Conservation (phyloP, 2,329 filamentous ascomycete species). For the Aspergillus uvarum region DNA sequence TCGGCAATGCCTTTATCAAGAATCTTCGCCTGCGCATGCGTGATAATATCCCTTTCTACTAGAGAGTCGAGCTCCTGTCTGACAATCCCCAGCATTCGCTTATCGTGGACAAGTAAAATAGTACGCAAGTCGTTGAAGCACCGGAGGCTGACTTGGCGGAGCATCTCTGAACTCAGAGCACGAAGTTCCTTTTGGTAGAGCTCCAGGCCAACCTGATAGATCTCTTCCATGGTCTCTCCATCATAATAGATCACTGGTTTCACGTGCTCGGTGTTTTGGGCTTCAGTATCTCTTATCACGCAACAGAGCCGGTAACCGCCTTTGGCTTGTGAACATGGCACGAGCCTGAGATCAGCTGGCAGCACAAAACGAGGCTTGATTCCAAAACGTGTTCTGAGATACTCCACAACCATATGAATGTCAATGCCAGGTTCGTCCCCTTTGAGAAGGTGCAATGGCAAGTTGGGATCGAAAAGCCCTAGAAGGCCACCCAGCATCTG, state of each 20-base stretch:
- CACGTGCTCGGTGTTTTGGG: too few species aligned
- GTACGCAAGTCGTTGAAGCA: conserved; percentile 37
- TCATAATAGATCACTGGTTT: neutral
- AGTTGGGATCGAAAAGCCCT: conserved; percentile 7
- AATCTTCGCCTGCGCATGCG: conserved; percentile 12
- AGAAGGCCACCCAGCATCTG: conserved; percentile 12
- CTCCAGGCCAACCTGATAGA: conserved; percentile 31
- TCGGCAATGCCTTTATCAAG: conserved; percentile 23
- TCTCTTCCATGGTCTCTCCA: conserved; percentile 22
- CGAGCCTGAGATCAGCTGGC: conserved; percentile 11
- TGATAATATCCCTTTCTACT: conserved; percentile 19
- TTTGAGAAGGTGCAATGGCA: conserved; percentile 22
- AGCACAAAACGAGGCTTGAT: conserved; percentile 11
- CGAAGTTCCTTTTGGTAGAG: conserved; percentile 32
- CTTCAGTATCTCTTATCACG: neutral
- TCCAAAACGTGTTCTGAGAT: neutral
- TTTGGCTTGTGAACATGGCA: neutral
- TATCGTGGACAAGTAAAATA: conserved; percentile 34
- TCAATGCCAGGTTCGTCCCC: conserved; percentile 17
- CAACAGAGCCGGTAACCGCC: conserved; percentile 17
- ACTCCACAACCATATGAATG: conserved; percentile 15
- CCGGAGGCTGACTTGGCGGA: conserved; percentile 25
- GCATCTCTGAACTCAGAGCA: conserved; percentile 22
- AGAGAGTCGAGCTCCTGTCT: conserved; percentile 25
- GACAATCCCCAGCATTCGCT: conserved; percentile 36